These are phyloP conservation scores for Phoma sp. DNA, from an alignment of 2,329 filamentous ascomycete genomes.

Conservation along the genomic window DNA sequence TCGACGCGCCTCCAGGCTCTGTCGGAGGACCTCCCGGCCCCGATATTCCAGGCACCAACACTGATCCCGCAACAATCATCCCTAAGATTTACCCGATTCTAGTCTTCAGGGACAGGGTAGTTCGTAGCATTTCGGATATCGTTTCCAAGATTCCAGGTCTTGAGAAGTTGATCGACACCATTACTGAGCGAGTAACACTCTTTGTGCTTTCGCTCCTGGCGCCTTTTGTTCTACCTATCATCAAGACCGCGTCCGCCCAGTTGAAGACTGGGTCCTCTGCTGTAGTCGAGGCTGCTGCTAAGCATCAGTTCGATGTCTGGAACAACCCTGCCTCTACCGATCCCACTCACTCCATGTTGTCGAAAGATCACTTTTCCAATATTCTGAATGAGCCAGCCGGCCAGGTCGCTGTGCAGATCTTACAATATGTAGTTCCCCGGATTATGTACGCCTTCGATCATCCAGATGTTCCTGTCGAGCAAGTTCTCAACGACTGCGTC, in stretches of 20 bases:
- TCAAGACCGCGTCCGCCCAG: conserved; percentile 80
- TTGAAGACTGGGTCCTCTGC: conserved; percentile 85
- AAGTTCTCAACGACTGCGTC: conserved; percentile 81
- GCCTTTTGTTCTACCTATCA: conserved; percentile 90
- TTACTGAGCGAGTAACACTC: conserved; percentile 88
- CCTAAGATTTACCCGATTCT: conserved; percentile 90
- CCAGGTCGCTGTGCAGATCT: conserved; percentile 60
- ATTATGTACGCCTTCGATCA: conserved; percentile 94
- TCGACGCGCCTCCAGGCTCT: conserved; percentile 53
- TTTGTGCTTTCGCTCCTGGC: conserved; percentile 91
- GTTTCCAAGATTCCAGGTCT: conserved; percentile 93
- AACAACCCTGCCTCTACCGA: conserved; percentile 55
- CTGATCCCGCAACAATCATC: conserved; percentile 64
- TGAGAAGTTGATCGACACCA: conserved; percentile 87
- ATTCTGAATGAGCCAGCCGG: conserved; percentile 58
- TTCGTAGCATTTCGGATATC: conserved; percentile 81
- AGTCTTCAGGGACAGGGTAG: conserved; percentile 90
- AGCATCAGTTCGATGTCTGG: conserved; percentile 59
- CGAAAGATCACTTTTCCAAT: conserved; percentile 60
- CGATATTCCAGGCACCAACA: conserved; percentile 76
- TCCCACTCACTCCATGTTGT: conserved; percentile 59
- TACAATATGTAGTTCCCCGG: conserved; percentile 87
- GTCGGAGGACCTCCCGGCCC: conserved; percentile 52
- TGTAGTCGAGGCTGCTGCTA: conserved; percentile 61
- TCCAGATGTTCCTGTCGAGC: conserved; percentile 77